Base-by-base conservation (phyloP, 345 rosid genomes). In the Chamaenerion angustifolium region DNA sequence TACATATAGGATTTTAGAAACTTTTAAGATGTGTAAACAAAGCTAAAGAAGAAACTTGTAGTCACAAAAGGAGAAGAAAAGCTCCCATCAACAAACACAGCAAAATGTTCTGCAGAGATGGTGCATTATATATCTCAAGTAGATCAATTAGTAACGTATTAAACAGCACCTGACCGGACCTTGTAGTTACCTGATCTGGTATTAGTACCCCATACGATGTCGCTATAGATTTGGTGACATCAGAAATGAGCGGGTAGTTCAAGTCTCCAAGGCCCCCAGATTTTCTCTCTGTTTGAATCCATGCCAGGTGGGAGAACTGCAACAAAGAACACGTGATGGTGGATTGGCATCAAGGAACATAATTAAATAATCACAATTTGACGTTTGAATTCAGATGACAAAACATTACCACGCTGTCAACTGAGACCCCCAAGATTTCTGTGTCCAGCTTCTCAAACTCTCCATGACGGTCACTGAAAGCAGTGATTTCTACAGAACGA, bases 251-350 rank as follows among this genome's bases (percentile, higher is more conserved):
- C 42, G 96, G 94, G 48, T 85, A 92, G 19, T 78, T 92, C 69
- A 92, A 65, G 66, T 92, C 99, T 65, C 99, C 99, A 57, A 92
- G 95, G 18, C 96, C 96, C 42, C 99, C 99, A 3, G 96, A 75
- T 70, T 92, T 85, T 52, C 99, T 92, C 50, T 87, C 96, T 23
- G 99, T 87, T 73, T 92, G 99, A 40, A 92, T 81, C 99, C 99
- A 92, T 19, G 95, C 99, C 64, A 92, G 88, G 59, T 88, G 99
- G 9, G 99, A 84, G 68, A 84, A 92, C 96, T 92, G 56, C 56
- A 58, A 2, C 49, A 8, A 64, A n/a, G 11, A 47, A 47, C 12
- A 47, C 12, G 17, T 3, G 27, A 47, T 12, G 15, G 50, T 47
- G 37, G 27, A 31, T 31, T 31, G 10, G 37, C 37, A 31, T 31